These are phyloP conservation scores for Thecaphora frezii DNA, from an alignment of 1,284 basidiomycete genomes.

Conservation along the genomic window DNA sequence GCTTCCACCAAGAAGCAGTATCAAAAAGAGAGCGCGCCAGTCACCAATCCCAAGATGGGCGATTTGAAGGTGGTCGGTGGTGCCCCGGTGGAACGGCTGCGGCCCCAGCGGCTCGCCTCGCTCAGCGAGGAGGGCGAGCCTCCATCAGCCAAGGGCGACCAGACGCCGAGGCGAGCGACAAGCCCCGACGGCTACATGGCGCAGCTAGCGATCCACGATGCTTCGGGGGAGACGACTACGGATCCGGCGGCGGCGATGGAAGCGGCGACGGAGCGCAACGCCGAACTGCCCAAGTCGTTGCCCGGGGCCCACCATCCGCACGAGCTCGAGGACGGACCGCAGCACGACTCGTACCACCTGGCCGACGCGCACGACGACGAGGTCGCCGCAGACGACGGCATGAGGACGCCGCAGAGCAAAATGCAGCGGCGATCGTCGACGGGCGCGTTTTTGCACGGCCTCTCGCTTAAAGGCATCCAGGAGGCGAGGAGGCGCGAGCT, in stretches of 20 bases:
- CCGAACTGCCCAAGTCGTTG: conserved; percentile 6
- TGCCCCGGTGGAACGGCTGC: conserved; percentile 10
- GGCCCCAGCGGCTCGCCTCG: conserved; percentile 6
- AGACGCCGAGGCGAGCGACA: conserved; percentile 14
- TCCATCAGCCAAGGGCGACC: conserved; percentile 9
- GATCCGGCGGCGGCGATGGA: conserved; percentile 26
- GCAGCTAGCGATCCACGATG: conserved; percentile 17
- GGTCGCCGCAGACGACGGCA: conserved; percentile 16
- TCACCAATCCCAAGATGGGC: conserved; percentile 24
- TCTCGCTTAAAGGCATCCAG: conserved; percentile 38
- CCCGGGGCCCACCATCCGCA: conserved; percentile 27
- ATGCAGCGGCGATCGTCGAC: conserved; percentile 42
- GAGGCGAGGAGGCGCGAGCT: conserved; percentile 36
- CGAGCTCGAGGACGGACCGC: conserved; percentile 28
- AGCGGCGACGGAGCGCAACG: conserved; percentile 20
- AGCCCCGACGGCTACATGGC: conserved; percentile 16
- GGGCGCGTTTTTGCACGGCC: conserved; percentile 37
- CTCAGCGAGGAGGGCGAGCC: not conserved
- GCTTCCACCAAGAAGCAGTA: conserved; percentile 17
- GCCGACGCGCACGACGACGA: conserved; percentile 28
- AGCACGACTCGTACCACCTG: conserved; percentile 33
- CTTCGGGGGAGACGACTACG: conserved; percentile 14
- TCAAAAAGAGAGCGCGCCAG: conserved; percentile 32
- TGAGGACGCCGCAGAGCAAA: conserved; percentile 18
- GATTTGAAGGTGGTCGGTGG: conserved; percentile 24